phyloP scores from a whole-genome alignment of 208 protist species.

The Entamoeba dispar region DNA sequence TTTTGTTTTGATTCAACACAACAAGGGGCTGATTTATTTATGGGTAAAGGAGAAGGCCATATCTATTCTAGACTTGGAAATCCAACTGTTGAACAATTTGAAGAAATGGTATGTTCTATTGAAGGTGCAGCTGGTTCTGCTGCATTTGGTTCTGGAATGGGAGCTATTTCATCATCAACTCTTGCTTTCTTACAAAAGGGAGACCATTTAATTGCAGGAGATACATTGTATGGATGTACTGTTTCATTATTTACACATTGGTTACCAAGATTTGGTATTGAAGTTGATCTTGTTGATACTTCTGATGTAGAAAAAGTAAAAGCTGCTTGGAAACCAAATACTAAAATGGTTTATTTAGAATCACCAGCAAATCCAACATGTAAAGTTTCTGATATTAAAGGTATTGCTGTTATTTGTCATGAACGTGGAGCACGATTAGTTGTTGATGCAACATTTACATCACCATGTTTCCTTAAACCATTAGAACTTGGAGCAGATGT shows the following conservation, averaged over 20 bases:
- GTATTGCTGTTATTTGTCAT: conserved; percentile 35
- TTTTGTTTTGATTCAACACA: conserved; percentile 10
- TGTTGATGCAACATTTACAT: conserved; percentile 81
- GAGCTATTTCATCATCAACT: not conserved
- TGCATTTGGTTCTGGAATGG: conserved; percentile 13
- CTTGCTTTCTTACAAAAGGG: not conserved
- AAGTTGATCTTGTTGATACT: not conserved
- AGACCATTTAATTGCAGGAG: not conserved
- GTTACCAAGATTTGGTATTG: not conserved
- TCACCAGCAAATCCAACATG: conserved; percentile 10
- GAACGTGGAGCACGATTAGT: conserved; percentile 47
- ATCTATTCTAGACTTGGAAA: conserved; percentile 19
- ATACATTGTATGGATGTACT: conserved; percentile 9
- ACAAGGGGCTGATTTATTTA: conserved; percentile 4
- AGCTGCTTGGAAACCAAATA: not conserved
- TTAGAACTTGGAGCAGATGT: conserved; percentile 70
- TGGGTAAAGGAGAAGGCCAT: conserved; percentile 5
- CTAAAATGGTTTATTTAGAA: conserved; percentile 13
- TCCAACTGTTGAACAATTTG: conserved; percentile 11
- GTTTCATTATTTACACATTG: not conserved
- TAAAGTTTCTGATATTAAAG: conserved; percentile 6
- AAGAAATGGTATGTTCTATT: not conserved
- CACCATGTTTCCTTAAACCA: conserved; percentile 46
- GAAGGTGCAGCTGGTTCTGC: not conserved
- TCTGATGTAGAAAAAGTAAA: conserved; percentile 1